Percentiles rank a stretch among this genome's conserved stretches.
These are phyloP conservation scores for Exophiala spinifera DNA, from an alignment of 2,329 filamentous ascomycete species.

Conservation along the genomic window DNA sequence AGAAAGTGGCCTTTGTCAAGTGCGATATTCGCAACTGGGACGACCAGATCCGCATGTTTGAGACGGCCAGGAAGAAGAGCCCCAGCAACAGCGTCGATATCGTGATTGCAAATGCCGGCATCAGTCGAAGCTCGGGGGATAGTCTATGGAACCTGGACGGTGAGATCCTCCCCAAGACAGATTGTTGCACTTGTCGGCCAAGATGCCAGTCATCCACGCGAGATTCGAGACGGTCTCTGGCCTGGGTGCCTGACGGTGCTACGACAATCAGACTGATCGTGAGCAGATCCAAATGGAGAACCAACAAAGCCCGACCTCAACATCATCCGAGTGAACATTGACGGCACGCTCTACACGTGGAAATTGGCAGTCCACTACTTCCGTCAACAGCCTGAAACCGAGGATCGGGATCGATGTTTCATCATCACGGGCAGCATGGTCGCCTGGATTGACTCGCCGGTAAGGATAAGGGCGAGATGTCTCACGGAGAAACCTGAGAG, in stretches of 20 bases:
- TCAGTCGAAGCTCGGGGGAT: constrained; percentile 35
- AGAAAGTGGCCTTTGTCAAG: constrained; percentile 34
- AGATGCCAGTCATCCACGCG: too few species aligned
- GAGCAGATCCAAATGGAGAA: constrained; percentile 10
- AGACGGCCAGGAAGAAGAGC: constrained; percentile 38
- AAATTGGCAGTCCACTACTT: constrained; percentile 50
- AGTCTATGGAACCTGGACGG: constrained; percentile 42
- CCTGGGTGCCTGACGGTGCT: background rate
- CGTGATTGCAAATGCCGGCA: constrained; percentile 50
- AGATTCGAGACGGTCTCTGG: too few species aligned
- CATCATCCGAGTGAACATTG: constrained; percentile 43
- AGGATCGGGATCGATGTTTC: constrained; percentile 45
- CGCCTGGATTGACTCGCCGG: constrained; percentile 47
- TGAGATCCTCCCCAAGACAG: constrained; percentile 15
- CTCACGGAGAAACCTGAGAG: background rate
- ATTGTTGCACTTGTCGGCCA: too few species aligned
- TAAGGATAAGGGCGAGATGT: constrained; percentile 19
- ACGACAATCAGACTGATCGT: background rate
- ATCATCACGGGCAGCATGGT: constrained; percentile 51
- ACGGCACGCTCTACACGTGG: constrained; percentile 45
- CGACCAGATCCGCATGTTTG: constrained; percentile 43
- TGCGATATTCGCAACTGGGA: constrained; percentile 47
- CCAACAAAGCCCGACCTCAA: constrained; percentile 43
- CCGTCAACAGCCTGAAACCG: constrained; percentile 35
- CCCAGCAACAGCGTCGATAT: constrained; percentile 43